These are phyloP conservation scores for Botrytis deweyae DNA, from an alignment of 2,329 filamentous ascomycete species.

Conservation along the genomic window DNA sequence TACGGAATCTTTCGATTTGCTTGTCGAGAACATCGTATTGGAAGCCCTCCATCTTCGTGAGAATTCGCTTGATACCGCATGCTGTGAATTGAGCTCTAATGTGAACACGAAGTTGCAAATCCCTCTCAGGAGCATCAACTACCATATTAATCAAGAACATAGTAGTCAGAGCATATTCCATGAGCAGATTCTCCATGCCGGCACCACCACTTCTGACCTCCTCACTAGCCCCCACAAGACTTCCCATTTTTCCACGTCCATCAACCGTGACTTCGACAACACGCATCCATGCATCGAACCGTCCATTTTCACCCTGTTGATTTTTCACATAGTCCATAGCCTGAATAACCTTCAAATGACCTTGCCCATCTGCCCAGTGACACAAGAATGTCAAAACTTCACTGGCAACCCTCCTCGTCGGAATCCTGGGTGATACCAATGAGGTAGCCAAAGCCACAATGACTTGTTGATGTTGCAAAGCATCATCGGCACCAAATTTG, in stretches of 20 bases:
- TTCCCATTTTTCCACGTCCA: slow-evolving; percentile 97
- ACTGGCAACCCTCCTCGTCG: slow-evolving; percentile 90
- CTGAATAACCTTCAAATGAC: slow-evolving; percentile 90
- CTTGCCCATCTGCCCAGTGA: slow-evolving; percentile 86
- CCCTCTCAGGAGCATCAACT: slow-evolving; percentile 83
- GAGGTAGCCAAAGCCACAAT: slow-evolving; percentile 84
- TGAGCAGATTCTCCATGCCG: slow-evolving; percentile 96
- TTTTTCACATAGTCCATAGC: slow-evolving; percentile 89
- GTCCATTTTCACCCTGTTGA: slow-evolving; percentile 85
- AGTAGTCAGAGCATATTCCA: slow-evolving; percentile 97
- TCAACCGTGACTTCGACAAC: slow-evolving; percentile 96
- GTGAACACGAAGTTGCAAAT: slow-evolving; percentile 88
- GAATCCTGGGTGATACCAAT: slow-evolving; percentile 82
- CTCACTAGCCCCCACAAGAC: slow-evolving; percentile 92
- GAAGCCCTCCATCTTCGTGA: slow-evolving; percentile 97
- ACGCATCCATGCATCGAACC: slow-evolving; percentile 98
- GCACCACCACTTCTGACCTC: slow-evolving; percentile 94
- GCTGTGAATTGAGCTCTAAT: slow-evolving; percentile 94
- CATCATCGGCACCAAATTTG: slow-evolving; percentile 97
- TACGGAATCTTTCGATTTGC: slow-evolving; percentile 89
- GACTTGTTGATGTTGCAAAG: slow-evolving; percentile 83
- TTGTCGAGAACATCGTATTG: slow-evolving; percentile 99
- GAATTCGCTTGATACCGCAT: slow-evolving; percentile 89
- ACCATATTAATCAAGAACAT: slow-evolving; percentile 96
- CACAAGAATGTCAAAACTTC: slow-evolving; percentile 96